Evolutionary conservation across 352 stramenopile genomes (phyloP), one percentile per base, ranked within the genome.

Genomic region (Globisporangium orthogonon): DNA sequence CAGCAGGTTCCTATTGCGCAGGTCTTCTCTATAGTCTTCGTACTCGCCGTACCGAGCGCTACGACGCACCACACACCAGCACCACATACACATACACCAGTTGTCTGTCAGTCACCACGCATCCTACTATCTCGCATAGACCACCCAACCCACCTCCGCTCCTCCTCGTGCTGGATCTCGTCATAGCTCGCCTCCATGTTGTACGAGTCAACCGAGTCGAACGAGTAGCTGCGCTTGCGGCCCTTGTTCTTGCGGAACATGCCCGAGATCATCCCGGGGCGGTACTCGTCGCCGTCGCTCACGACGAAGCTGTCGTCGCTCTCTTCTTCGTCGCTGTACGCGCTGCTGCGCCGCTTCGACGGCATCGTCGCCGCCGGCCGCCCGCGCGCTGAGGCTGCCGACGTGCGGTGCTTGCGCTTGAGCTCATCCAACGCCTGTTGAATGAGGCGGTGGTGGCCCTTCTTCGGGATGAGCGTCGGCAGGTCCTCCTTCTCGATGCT

Each of bases 301-400:
- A 93, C 83, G 23, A 95, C 82, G 58, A 95, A 95, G 53, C 85
- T 90, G 60, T 95, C 85, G 56, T 95, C 85, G 43, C 79, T 93
- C n/a, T 93, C 85, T 56, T 91, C 78, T 23, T 93, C 82, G 31
- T 93, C 78, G 52, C 83, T 82, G 60, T 89, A 92, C 29, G 83
- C 73, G 52, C 89, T 76, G 18, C 65, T 76, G 18, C 65, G 74
- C 17, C 74, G 67, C 60, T 71, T 76, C 1, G 47, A 40, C 50
- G 52, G 67, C 60, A 69, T 76, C 1, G 47, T 39, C 50, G 52
- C 60, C 5, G 61, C 11, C 43, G 29, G 17, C 3, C 51, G 41
- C 40, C 66, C 61, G 15, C 57, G 57, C n/a, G 60, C 63, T 13
- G 62, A 71, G 7, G 73, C 56, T 29, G 75, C 78, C 0, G 69